phyloP scores from a whole-genome alignment of 2,329 filamentous ascomycete species.

The Mariannaea elegans region DNA sequence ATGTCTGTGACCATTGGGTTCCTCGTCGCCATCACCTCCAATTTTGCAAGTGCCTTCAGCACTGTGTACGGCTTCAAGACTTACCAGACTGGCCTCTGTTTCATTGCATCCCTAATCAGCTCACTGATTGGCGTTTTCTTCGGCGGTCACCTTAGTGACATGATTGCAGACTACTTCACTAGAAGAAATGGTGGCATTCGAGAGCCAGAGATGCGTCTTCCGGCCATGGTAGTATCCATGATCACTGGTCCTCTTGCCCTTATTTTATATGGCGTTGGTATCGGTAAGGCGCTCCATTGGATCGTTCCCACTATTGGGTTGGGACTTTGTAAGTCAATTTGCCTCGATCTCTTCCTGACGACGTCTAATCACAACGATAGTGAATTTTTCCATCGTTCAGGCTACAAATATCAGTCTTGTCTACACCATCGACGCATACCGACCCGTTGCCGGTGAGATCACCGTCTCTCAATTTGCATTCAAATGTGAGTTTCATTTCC shows the following conservation, averaged over 20 bases:
- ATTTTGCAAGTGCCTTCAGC: constrained; percentile 53
- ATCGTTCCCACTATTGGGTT: constrained; percentile 31
- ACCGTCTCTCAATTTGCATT: constrained; percentile 50
- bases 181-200: constrained; percentile 48
- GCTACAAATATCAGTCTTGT: constrained; percentile 31
- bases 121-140: constrained; percentile 47
- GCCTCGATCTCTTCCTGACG: background rate
- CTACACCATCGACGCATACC: constrained; percentile 33
- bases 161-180: constrained; percentile 46
- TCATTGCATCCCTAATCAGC: constrained; percentile 55
- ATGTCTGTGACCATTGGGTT: constrained; percentile 63
- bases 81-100: constrained; percentile 58
- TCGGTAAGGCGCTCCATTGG: constrained; percentile 30
- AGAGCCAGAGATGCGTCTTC: constrained; percentile 51
- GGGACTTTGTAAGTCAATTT: constrained; percentile 50
- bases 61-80: constrained; percentile 51
- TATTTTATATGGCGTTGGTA: constrained; percentile 27
- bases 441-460: constrained; percentile 29
- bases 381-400: constrained; percentile 31
- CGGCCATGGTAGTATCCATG: constrained; percentile 47
- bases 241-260: constrained; percentile 20
- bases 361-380: constrained; percentile 43
- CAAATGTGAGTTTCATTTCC: constrained; percentile 47
- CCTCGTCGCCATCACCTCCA: constrained; percentile 60
- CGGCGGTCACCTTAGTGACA: constrained; percentile 46